A percentile compares a stretch with the other conserved stretches of the same genome.
These are phyloP conservation scores for Blastosporella zonata DNA, from an alignment of 1,284 basidiomycete genomes.

Conservation along the genomic window DNA sequence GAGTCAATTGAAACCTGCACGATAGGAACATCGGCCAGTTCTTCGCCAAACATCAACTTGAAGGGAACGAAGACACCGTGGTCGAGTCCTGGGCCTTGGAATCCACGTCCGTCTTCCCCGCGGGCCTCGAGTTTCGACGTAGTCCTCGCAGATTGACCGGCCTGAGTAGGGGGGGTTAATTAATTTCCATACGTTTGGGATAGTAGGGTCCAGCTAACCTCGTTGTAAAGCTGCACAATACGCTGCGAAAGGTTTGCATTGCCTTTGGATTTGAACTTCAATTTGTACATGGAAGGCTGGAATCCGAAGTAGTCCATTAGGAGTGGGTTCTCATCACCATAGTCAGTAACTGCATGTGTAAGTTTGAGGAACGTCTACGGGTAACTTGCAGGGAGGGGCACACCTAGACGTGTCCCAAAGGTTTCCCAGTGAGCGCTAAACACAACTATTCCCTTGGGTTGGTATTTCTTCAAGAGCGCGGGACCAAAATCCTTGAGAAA, in stretches of 20 bases:
- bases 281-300: slow-evolving; percentile 50
- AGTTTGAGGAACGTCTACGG: slow-evolving; percentile 5
- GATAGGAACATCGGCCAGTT: slow-evolving; percentile 56
- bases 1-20: slow-evolving; percentile 71
- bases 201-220: slow-evolving; percentile 33
- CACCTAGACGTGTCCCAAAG: slow-evolving; percentile 50
- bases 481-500: slow-evolving; percentile 73
- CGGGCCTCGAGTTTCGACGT: slow-evolving; percentile 50
- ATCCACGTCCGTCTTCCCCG: slow-evolving; percentile 68
- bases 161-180: slow-evolving; percentile 29
- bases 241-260: slow-evolving; percentile 53
- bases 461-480: slow-evolving; percentile 63
- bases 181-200: slow-evolving; percentile 2
- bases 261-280: slow-evolving; percentile 67
- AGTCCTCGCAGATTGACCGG: slow-evolving; percentile 54
- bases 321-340: slow-evolving; percentile 69
- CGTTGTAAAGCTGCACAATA: slow-evolving; percentile 57
- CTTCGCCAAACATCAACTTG: slow-evolving; percentile 71
- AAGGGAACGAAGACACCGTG: slow-evolving; percentile 79
- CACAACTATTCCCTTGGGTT: slow-evolving; percentile 71
- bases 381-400: slow-evolving; percentile 9
- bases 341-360: slow-evolving; percentile 60
- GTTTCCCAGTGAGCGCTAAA: slow-evolving; percentile 84
- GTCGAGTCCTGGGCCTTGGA: slow-evolving; percentile 58
- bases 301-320: slow-evolving; percentile 76